Conservation (phyloP, 2,329 filamentous ascomycete genomes). For the Hypoxylon sp. region DNA sequence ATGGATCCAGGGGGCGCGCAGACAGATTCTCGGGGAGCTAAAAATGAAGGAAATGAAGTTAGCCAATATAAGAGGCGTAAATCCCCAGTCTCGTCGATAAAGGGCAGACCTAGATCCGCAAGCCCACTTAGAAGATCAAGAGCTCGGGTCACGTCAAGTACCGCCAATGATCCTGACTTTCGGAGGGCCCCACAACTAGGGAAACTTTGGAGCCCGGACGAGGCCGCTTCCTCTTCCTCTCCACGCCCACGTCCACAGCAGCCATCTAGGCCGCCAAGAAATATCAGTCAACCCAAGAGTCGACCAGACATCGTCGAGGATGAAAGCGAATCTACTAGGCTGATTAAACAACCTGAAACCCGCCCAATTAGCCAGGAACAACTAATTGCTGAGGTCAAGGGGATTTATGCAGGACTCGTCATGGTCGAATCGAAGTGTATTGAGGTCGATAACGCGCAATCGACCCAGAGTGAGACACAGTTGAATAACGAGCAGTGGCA, state of each 20-base stretch:
- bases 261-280: slow-evolving; percentile 23
- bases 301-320: slow-evolving; percentile 35
- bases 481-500: slow-evolving; percentile 83
- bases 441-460: slow-evolving; percentile 79
- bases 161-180: slow-evolving; percentile 48
- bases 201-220: slow-evolving; percentile 49
- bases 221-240: slow-evolving; percentile 29
- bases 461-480: slow-evolving; percentile 59
- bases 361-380: slow-evolving; percentile 82
- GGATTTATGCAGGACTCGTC: slow-evolving; percentile 85
- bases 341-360: slow-evolving; percentile 53
- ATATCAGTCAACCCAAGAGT: slow-evolving; percentile 21
- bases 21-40: slow-evolving; percentile 8
- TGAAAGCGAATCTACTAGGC: slow-evolving; percentile 34
- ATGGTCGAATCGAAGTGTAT: slow-evolving; percentile 93
- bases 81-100: slow-evolving; percentile 39
- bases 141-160: slow-evolving; percentile 37
- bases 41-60: slow-evolving; percentile 33
- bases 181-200: slow-evolving; percentile 40
- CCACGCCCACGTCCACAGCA: slow-evolving; percentile 14
- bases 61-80: slow-evolving; percentile 44
- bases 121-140: slow-evolving; percentile 47
- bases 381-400: slow-evolving; percentile 84
- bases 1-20: slow-evolving; percentile 22
- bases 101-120: slow-evolving; percentile 35